A percentile compares a stretch with the other conserved stretches of the same genome.
Evolutionary conservation across 208 protist genomes (phyloP).

Genomic region (Trypanosomatidae sp.): DNA sequence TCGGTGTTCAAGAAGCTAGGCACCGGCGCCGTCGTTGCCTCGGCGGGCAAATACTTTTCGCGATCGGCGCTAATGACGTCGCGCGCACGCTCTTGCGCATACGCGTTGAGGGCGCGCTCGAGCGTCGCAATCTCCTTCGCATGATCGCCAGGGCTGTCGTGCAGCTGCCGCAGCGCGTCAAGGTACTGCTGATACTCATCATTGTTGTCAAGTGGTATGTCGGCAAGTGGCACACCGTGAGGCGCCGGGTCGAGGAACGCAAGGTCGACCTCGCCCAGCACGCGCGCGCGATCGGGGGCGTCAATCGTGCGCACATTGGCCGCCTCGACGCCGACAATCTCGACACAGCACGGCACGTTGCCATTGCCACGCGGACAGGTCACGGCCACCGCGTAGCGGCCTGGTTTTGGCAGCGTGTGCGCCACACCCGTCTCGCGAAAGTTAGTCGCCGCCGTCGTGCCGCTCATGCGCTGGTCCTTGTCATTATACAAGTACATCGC

Average conservation of each 20-base stretch:
- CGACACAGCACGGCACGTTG: slow-evolving; percentile 44
- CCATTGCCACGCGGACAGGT: slow-evolving; percentile 39
- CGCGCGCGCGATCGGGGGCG: slow-evolving; percentile 39
- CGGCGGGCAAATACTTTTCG: slow-evolving; percentile 30
- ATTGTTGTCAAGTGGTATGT: slow-evolving; percentile 39
- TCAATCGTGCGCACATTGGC: slow-evolving; percentile 58
- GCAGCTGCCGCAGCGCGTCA: slow-evolving; percentile 21
- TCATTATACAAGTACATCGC: slow-evolving; percentile 62
- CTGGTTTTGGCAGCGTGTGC: slow-evolving; percentile 29
- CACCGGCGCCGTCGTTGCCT: slow-evolving; percentile 21
- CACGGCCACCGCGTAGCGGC: slow-evolving; percentile 52
- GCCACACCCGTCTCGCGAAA: slow-evolving; percentile 65
- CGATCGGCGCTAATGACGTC: slow-evolving; percentile 38
- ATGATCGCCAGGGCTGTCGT: slow-evolving; percentile 17
- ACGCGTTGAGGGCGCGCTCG: slow-evolving; percentile 32
- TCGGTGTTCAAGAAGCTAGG: slow-evolving; percentile 29
- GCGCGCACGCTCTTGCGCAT: slow-evolving; percentile 29
- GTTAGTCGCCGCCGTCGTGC: slow-evolving; percentile 37
- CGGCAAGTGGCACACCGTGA: slow-evolving; percentile 43
- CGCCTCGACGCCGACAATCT: slow-evolving; percentile 36
- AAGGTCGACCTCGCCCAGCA: slow-evolving; percentile 51
- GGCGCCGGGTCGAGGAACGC: slow-evolving; percentile 51
- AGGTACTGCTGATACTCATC: slow-evolving; percentile 32
- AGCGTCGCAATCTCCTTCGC: slow-evolving; percentile 13
- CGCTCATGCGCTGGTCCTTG: slow-evolving; percentile 43